phyloP scores from a whole-genome alignment of 257 asterid genomes.

The Galeopsis tetrahit region DNA sequence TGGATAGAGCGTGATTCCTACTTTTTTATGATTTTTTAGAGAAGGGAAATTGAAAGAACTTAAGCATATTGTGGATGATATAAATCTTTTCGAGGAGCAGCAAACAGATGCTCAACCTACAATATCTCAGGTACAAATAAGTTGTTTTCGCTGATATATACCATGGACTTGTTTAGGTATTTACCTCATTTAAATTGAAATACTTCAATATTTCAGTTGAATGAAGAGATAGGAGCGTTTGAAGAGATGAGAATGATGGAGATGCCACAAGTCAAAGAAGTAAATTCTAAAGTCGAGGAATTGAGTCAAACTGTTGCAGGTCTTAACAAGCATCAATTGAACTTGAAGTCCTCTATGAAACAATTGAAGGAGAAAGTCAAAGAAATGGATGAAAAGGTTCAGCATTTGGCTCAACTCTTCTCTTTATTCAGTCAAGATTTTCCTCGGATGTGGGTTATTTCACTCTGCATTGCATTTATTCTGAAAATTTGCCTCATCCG shows the following conservation, averaged over 20 bases:
- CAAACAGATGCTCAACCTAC: slow-evolving; percentile 53
- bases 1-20: slow-evolving; percentile 1
- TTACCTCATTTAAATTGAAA: slow-evolving; percentile 22
- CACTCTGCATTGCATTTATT: neutral
- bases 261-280: slow-evolving; percentile 70
- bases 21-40: slow-evolving; percentile 38
- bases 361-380: slow-evolving; percentile 72
- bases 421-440: slow-evolving; percentile 17
- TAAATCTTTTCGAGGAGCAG: slow-evolving; percentile 56
- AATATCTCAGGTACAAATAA: slow-evolving; percentile 58
- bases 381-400: slow-evolving; percentile 86
- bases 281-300: slow-evolving; percentile 63
- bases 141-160: slow-evolving; percentile 23
- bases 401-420: slow-evolving; percentile 31
- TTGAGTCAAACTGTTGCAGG: slow-evolving; percentile 62
- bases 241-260: slow-evolving; percentile 66
- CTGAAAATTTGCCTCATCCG: slow-evolving; percentile 4
- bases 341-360: slow-evolving; percentile 61
- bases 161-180: neutral
- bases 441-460: slow-evolving; percentile 22
- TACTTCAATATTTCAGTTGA: slow-evolving; percentile 50
- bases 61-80: slow-evolving; percentile 57
- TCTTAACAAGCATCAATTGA: slow-evolving; percentile 78
- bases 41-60: slow-evolving; percentile 51
- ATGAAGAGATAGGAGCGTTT: slow-evolving; percentile 57